These are phyloP conservation scores for Ascochyta koolunga DNA, from an alignment of 2,329 filamentous ascomycete species.

Conservation along the genomic window DNA sequence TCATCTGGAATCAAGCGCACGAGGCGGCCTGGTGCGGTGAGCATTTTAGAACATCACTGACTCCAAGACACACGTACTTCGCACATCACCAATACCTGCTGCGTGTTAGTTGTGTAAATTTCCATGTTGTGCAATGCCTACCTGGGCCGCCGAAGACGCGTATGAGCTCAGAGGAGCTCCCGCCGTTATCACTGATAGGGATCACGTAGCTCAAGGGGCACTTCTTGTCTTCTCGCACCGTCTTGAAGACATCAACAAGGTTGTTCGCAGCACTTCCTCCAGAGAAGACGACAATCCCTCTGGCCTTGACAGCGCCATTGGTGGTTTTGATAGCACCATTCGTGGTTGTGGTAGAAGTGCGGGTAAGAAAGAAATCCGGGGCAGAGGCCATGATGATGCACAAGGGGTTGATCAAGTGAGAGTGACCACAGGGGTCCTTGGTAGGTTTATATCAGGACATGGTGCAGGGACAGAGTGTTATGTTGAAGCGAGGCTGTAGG, in stretches of 20 bases:
- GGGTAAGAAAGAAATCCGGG: slow-evolving; percentile 24
- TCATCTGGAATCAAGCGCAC: slow-evolving; percentile 84
- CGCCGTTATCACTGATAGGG: slow-evolving; percentile 94
- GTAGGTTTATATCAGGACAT: slow-evolving; percentile 28
- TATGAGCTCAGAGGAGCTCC: slow-evolving; percentile 91
- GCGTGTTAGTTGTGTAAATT: background rate
- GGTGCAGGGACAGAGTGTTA: slow-evolving; percentile 27
- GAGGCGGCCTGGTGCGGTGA: slow-evolving; percentile 69
- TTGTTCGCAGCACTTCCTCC: slow-evolving; percentile 94
- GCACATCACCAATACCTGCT: slow-evolving; percentile 71
- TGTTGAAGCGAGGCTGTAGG: slow-evolving; percentile 15
- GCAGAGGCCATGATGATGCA: slow-evolving; percentile 23
- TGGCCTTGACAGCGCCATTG: slow-evolving; percentile 34
- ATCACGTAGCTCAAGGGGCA: slow-evolving; percentile 83
- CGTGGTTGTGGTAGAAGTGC: slow-evolving; percentile 22
- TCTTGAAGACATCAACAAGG: slow-evolving; percentile 86
- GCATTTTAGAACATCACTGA: background rate
- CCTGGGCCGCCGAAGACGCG: slow-evolving; percentile 94
- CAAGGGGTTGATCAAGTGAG: background rate
- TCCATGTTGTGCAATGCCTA: slow-evolving; percentile 46
- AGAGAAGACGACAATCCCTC: slow-evolving; percentile 83
- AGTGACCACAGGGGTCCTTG: slow-evolving; percentile 23
- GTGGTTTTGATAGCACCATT: slow-evolving; percentile 26
- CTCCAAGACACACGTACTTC: slow-evolving; percentile 61
- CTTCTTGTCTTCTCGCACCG: slow-evolving; percentile 64